phyloP scores from a whole-genome alignment of 2,329 filamentous ascomycete species.

The Trichoderma sp. region DNA sequence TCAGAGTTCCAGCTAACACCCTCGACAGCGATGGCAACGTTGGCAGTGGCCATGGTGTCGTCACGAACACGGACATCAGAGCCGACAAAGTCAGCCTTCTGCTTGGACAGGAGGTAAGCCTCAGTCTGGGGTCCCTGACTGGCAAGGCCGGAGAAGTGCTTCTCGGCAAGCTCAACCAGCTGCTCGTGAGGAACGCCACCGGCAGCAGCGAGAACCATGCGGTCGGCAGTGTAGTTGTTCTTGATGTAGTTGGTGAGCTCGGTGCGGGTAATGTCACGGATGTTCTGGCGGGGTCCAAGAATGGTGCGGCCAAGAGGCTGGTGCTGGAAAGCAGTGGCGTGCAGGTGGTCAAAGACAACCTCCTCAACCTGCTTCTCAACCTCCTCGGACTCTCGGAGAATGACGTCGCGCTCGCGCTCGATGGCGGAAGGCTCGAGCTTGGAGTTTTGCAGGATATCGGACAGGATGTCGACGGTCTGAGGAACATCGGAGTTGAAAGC shows the following conservation, averaged over 20 bases:
- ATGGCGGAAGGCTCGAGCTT: conserved; percentile 92
- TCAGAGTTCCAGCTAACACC: conserved; percentile 99
- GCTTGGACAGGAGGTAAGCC: conserved; percentile 76
- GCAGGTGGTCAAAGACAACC: conserved; percentile 98
- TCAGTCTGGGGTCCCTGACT: conserved; percentile 72
- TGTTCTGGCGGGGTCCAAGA: conserved; percentile 96
- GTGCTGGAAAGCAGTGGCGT: conserved; percentile 95
- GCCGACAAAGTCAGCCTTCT: conserved; percentile 91
- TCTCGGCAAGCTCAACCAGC: conserved; percentile 93
- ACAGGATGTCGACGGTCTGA: conserved; percentile 94
- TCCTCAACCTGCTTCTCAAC: conserved; percentile 99
- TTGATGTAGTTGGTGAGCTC: conserved; percentile 97
- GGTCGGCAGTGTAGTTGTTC: conserved; percentile 99
- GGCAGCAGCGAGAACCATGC: conserved; percentile 97
- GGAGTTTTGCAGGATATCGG: conserved; percentile 99
- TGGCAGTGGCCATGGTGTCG: conserved; percentile 92
- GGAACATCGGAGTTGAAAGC: conserved; percentile 98
- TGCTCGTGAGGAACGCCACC: conserved; percentile 92
- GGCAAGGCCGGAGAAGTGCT: conserved; percentile 85
- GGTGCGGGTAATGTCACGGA: conserved; percentile 88
- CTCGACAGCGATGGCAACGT: conserved; percentile 98
- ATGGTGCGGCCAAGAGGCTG: conserved; percentile 98
- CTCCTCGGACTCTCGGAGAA: conserved; percentile 97
- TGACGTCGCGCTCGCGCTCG: conserved; percentile 97
- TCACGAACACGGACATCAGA: conserved; percentile 95